These are phyloP conservation scores for Chytriomyces confervae DNA, from an alignment of 192 early-diverging fungal species.

Conservation along the genomic window DNA sequence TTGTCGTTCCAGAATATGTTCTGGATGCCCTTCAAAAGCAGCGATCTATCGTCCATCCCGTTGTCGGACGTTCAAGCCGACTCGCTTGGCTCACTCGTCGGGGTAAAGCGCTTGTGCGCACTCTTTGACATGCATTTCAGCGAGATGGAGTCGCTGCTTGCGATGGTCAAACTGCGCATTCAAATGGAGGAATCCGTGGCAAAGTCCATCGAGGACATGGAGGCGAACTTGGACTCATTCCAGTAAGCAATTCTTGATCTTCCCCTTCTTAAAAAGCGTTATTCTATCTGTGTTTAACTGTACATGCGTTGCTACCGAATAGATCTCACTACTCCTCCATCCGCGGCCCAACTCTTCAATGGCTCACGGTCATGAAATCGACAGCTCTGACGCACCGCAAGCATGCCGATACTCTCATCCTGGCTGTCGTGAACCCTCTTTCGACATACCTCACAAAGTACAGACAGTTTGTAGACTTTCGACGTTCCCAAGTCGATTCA, in stretches of 20 bases:
- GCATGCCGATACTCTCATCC: slow-evolving; percentile 47
- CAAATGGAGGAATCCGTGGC: not conserved
- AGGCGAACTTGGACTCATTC: not conserved
- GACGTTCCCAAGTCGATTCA: slow-evolving; percentile 41
- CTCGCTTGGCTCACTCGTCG: not conserved
- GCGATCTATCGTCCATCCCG: too few species aligned
- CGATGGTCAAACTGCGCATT: not conserved
- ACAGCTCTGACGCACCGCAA: slow-evolving; percentile 24
- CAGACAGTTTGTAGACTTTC: slow-evolving; percentile 31
- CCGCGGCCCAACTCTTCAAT: not conserved
- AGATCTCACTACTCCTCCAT: not conserved
- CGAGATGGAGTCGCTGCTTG: not conserved
- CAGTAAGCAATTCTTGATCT: not conserved
- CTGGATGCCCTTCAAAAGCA: not conserved
- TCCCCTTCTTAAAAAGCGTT: too few species aligned
- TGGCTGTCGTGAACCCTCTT: slow-evolving; percentile 42
- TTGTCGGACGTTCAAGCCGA: not conserved
- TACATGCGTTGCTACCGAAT: not conserved
- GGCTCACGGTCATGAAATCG: not conserved
- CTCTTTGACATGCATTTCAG: not conserved
- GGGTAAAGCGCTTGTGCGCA: not conserved
- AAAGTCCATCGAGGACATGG: not conserved
- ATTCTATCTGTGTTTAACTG: not conserved
- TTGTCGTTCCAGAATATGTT: not conserved
- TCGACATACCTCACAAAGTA: slow-evolving; percentile 42